These are phyloP conservation scores for Pseudogymnoascus sp. DNA, from an alignment of 2,329 filamentous ascomycete genomes.

Conservation along the genomic window DNA sequence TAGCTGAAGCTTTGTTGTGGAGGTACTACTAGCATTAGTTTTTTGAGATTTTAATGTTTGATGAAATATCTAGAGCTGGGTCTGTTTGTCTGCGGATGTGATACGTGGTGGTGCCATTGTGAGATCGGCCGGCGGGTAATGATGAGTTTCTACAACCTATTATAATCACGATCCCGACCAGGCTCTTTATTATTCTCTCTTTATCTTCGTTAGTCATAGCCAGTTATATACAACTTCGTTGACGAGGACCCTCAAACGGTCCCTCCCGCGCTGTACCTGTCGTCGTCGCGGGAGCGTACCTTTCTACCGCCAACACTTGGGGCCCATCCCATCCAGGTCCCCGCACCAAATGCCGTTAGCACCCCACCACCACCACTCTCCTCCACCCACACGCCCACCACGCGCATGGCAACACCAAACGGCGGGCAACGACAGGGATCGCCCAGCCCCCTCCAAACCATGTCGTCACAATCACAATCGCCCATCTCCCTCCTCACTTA, in stretches of 20 bases:
- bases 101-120: neutral
- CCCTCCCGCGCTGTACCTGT: neutral
- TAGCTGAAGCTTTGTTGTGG: constrained; percentile 3
- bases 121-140: neutral
- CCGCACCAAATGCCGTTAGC: constrained; percentile 1
- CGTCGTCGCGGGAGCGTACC: neutral
- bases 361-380: neutral
- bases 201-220: neutral
- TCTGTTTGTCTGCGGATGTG: neutral
- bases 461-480: neutral
- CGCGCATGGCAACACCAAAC: neutral
- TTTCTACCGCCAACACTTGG: neutral
- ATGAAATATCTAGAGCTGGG: constrained; percentile 2
- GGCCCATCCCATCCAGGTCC: neutral
- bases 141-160: no score
- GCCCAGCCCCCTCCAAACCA: neutral
- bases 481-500: neutral
- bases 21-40: constrained; percentile 8
- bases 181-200: neutral
- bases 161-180: neutral
- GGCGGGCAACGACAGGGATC: neutral
- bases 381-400: neutral
- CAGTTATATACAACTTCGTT: neutral
- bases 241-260: neutral
- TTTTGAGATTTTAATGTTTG: constrained; percentile 9